Base-by-base conservation (phyloP, 768 basidiomycete species). In the Aureoboletus auriporus region DNA sequence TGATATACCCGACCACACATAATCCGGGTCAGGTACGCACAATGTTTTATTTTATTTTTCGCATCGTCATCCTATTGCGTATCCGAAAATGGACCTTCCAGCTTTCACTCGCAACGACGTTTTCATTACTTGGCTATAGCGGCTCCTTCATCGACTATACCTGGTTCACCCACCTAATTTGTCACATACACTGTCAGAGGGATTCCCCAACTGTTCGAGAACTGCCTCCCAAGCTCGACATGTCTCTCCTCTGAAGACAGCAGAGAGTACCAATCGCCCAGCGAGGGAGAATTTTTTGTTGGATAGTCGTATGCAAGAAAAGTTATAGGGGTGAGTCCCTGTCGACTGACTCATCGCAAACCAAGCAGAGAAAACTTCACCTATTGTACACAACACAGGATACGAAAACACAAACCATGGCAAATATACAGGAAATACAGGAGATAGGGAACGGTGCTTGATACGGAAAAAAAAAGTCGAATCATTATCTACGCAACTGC, bases 141-240 rank as follows among this genome's bases (percentile, higher is more conserved):
- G 41, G 57, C 61, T 13, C 59, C 61, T 7, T 12, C 39, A 8
- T 59, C 51, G 9, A 53, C 52, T 6, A 50, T 63, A 3, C 55
- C 61, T 33, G 55, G 55, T 23, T 60, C 61, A 2, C 63, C 61
- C 6, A 53, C 49, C 8, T 30, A 47, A 34, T 46, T 20, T 46
- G 39, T 58, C 56, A 47, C 65, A 9, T n/a, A 49, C 43, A 50
- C 59, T 23, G 65, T 65, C 38, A 63, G 75, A 10, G 75, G 75
- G 16, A 81, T 78, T 52, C 74, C 77, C 1, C 77, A 69, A 53
- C 65, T 76, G 5, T 72, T 78, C 62, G 61, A 70, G 28, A 63
- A 62, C 28, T 72, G 4, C 58, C 80, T 28, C 55, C 68, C 39
- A 74, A 73, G 39, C 68, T 79, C 35, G 76, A 77, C 31, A 33